A percentile compares a stretch with the other conserved stretches of the same genome.
Evolutionary conservation across 192 early-diverging fungal genomes (phyloP).

Genomic region (Coemansia sp.): DNA sequence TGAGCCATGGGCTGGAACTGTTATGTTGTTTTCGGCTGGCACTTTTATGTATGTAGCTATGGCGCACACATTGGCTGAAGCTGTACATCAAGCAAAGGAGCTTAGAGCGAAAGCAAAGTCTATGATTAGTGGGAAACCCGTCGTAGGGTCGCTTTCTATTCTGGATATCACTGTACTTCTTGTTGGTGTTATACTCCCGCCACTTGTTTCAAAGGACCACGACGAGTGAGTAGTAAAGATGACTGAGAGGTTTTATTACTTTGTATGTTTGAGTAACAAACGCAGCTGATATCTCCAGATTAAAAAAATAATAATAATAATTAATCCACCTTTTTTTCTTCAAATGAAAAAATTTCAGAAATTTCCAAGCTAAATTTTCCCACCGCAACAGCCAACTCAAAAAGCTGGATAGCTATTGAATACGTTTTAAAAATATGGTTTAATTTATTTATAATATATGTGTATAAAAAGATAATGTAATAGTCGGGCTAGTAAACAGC

Average conservation of each 20-base stretch:
- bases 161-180: constrained; percentile 48
- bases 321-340: too few relatives aligned
- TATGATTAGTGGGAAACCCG: constrained; percentile 6
- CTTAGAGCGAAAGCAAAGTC: constrained; percentile 17
- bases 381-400: too few relatives aligned
- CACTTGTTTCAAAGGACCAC: constrained; percentile 46
- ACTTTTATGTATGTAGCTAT: constrained; percentile 93
- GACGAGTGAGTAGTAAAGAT: constrained; percentile 2
- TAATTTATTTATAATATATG: too few relatives aligned
- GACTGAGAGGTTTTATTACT: background rate
- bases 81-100: constrained; percentile 40
- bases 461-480: too few relatives aligned
- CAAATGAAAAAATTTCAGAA: too few relatives aligned
- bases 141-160: constrained; percentile 20
- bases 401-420: too few relatives aligned
- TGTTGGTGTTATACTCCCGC: constrained; percentile 54
- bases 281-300: too few relatives aligned
- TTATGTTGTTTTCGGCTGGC: constrained; percentile 85
- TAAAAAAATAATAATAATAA: too few relatives aligned
- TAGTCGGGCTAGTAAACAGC: too few relatives aligned
- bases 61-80: constrained; percentile 72
- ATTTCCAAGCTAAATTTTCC: too few relatives aligned
- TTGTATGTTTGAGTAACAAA: background rate
- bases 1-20: constrained; percentile 67
- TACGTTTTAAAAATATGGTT: too few relatives aligned